Evolutionary conservation across 768 basidiomycete species (phyloP).

Genomic region (Gymnopilus junonius): DNA sequence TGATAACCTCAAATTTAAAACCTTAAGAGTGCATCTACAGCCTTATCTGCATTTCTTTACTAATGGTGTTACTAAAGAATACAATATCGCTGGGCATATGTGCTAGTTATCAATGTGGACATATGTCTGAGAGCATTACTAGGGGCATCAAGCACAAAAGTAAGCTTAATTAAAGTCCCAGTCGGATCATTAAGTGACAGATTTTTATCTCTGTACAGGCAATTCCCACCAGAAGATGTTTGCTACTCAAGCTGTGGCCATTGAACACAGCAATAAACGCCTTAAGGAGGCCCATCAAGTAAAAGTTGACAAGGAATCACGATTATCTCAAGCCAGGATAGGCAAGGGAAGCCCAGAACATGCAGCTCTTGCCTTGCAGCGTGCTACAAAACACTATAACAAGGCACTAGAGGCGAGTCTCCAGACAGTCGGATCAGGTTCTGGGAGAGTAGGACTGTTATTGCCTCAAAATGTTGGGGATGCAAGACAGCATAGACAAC

Average conservation of each 20-base stretch:
- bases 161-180: no score
- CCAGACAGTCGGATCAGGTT: neutral
- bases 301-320: neutral
- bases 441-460: slow-evolving; percentile 3
- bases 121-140: slow-evolving; percentile 1
- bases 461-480: neutral
- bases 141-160: neutral
- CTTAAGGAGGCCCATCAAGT: neutral
- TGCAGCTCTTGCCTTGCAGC: neutral
- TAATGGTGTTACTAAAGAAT: neutral
- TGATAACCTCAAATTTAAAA: slow-evolving; percentile 10
- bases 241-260: neutral
- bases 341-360: neutral
- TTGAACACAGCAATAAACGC: neutral
- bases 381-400: neutral
- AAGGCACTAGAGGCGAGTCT: slow-evolving; percentile 1
- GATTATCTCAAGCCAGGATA: neutral
- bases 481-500: no score
- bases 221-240: neutral
- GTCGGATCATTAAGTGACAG: neutral
- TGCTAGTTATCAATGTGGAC: neutral
- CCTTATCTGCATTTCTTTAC: neutral
- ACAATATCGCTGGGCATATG: neutral
- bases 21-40: no score
- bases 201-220: neutral